Evolutionary conservation across 805 yeast species (phyloP).

Genomic region (Metschnikowia lachancei): DNA sequence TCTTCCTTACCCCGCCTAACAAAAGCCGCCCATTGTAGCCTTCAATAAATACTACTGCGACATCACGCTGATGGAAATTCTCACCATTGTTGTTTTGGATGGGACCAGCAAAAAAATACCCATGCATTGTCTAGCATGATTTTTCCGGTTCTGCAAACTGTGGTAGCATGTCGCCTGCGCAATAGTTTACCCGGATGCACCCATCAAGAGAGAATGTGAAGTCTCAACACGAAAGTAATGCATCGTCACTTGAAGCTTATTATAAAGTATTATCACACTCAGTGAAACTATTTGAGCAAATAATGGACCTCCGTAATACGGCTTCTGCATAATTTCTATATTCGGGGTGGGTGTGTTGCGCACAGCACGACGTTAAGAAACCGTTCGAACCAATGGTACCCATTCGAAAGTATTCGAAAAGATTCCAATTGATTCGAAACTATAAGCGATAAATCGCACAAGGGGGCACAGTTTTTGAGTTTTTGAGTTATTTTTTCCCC

Average conservation of each 20-base stretch:
- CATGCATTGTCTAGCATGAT: neutral
- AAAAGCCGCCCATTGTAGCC: neutral
- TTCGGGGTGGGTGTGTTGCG: too few species aligned
- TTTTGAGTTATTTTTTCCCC: neutral
- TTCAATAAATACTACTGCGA: neutral
- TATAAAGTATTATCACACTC: too few species aligned
- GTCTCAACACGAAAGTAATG: too few species aligned
- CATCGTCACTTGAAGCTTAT: too few species aligned
- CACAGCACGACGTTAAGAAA: too few species aligned
- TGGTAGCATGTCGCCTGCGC: neutral
- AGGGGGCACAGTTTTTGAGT: neutral
- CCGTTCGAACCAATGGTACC: too few species aligned
- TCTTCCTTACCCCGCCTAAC: conserved; percentile 1
- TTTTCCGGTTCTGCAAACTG: conserved; percentile 1
- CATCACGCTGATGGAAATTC: neutral
- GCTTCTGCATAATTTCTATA: too few species aligned
- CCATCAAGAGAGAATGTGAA: too few species aligned
- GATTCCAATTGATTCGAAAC: too few species aligned
- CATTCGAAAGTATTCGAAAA: too few species aligned
- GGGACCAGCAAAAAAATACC: neutral
- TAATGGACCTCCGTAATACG: too few species aligned
- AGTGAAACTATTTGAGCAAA: too few species aligned
- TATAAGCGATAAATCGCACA: neutral
- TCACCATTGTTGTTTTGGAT: neutral
- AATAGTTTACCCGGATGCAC: neutral